phyloP scores from a whole-genome alignment of 257 asterid genomes.

The Penstemon davidsonii region DNA sequence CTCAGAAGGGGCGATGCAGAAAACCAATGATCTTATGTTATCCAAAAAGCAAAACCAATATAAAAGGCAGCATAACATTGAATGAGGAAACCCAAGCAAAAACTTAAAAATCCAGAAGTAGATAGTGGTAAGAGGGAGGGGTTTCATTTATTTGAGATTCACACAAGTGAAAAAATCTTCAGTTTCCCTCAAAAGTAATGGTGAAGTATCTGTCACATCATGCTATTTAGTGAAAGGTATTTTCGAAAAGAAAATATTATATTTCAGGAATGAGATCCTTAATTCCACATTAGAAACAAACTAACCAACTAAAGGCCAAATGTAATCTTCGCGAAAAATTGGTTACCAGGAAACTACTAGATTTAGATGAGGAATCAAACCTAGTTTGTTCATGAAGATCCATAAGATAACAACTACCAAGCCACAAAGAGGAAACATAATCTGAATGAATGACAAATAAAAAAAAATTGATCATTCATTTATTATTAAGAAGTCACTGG shows the following conservation, averaged over 20 bases:
- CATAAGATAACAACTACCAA: conserved; percentile 5
- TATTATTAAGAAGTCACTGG: not conserved
- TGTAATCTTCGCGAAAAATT: not conserved
- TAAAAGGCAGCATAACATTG: not conserved
- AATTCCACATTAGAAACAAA: not conserved
- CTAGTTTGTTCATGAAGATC: not conserved
- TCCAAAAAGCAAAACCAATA: not conserved
- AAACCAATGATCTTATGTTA: not conserved
- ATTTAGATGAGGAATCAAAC: not conserved
- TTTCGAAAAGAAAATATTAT: not conserved
- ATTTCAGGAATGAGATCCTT: conserved; percentile 5
- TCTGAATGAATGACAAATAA: not conserved
- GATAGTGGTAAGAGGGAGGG: no score
- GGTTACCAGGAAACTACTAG: conserved; percentile 13
- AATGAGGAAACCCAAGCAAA: not conserved
- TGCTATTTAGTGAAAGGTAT: not conserved
- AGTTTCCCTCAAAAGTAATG: not conserved
- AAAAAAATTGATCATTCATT: not conserved
- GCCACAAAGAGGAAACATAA: not conserved
- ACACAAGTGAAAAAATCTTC: no score
- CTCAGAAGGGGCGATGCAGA: no score
- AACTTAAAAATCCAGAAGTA: no score
- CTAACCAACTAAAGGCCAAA: conserved; percentile 2
- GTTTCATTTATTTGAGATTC: no score
- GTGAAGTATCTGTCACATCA: not conserved